Percentiles rank a stretch among this genome's conserved stretches.
These are phyloP conservation scores for Moricandia arvensis DNA, from an alignment of 345 rosid species.

Conservation along the genomic window DNA sequence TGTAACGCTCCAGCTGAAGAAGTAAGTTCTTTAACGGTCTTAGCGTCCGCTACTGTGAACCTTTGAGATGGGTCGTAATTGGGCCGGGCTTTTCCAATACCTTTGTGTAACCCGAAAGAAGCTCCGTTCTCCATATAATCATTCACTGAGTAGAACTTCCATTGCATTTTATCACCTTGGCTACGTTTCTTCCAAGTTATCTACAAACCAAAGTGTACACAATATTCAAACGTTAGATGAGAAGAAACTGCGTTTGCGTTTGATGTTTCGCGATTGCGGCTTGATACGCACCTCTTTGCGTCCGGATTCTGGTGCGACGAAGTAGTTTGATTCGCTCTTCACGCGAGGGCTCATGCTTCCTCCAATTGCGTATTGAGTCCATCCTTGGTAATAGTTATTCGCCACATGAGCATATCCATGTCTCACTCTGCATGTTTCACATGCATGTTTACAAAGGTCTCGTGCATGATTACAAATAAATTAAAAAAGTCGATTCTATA, in stretches of 20 bases:
- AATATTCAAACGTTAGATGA: background rate
- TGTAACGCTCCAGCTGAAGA: conserved; percentile 51
- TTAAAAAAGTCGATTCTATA: no score
- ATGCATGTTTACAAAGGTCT: no score
- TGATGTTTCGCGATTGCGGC: background rate
- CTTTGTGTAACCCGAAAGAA: conserved; percentile 44
- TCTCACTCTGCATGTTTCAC: background rate
- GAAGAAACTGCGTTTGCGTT: background rate
- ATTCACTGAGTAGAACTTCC: conserved; percentile 60
- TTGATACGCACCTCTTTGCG: background rate
- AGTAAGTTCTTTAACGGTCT: conserved; percentile 44
- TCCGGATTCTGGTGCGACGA: conserved; percentile 6
- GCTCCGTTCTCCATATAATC: conserved; percentile 66
- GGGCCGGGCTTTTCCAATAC: conserved; percentile 51
- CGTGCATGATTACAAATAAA: background rate
- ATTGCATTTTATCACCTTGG: conserved; percentile 20
- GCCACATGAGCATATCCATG: conserved; percentile 12
- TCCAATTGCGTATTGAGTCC: background rate
- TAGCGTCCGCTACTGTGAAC: conserved; percentile 50
- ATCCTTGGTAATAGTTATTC: conserved; percentile 5
- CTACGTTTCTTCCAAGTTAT: conserved; percentile 9
- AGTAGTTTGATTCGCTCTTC: conserved; percentile 10
- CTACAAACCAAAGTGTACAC: background rate
- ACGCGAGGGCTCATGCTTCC: conserved; percentile 11
- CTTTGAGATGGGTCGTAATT: conserved; percentile 41